Base-by-base conservation (phyloP, 805 yeast genomes). In the Babjeviella inositovora region DNA sequence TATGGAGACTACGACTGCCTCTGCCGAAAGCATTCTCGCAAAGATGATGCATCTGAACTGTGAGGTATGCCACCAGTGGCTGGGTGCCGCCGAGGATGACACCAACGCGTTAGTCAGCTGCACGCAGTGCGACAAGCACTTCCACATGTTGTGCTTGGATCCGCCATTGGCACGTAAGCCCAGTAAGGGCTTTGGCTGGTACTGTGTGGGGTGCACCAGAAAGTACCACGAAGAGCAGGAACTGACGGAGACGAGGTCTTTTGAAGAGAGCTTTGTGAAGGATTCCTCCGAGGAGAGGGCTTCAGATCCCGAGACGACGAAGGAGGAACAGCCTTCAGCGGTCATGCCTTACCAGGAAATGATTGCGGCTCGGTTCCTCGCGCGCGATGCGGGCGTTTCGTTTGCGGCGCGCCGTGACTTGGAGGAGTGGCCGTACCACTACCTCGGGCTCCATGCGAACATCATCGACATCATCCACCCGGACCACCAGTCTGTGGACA, bases 181-280 rank as follows among this genome's bases (percentile, higher is more conserved):
- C 1, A 71, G 79, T 20, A 52, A 92, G 27, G 94, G 93, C 2
- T 77, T 81, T 40, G 79, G 82, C 6, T 85, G 95, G 95, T 63
- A 81, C 13, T 84, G 96, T 53, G 85, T 80, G 14, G 42, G 53
- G 5, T 84, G 96, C 49, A 58, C 73, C n/a, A 63, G 67, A 33
- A 59, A 53, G 15, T 13, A 11, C 21, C 23, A 33, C 17, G 19
- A 19, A 7, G 20, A 17, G 6, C 32, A 29, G 13, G 21, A 15
- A 13, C 18, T 12, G 8, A 20, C 11, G 13, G 28, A 21, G 11
- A 14, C 25, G 14, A 13, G 5, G 8, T 24, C 34, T 5, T 18
- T 16, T 7, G 33, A 34, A 22, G 16, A 22, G 15, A 23, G 23
- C 9, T 17, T 32, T 29, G n/a, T 43, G 18, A 34, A 39, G 28